Conservation (phyloP, 768 basidiomycete species). For the Hirschioporus abietinus region DNA sequence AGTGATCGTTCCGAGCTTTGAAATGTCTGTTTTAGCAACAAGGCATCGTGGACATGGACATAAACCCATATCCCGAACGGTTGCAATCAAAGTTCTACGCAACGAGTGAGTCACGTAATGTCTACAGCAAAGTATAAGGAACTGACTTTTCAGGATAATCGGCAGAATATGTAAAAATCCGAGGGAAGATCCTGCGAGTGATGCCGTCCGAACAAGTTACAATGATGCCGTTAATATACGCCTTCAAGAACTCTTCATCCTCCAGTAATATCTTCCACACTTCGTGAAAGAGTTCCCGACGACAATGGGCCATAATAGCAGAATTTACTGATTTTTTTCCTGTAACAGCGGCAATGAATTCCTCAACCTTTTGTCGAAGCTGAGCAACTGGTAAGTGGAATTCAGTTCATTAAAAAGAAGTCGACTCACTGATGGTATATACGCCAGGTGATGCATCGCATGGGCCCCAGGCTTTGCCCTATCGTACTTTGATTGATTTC, state of each 20-base stretch:
- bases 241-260: conserved; percentile 14
- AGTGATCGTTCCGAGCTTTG: conserved; percentile 9
- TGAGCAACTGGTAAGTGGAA: not conserved
- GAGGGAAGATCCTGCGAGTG: conserved; percentile 10
- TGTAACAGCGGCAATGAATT: not conserved
- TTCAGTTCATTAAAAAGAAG: not conserved
- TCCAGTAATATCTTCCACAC: conserved; percentile 14
- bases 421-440: conserved; percentile 16
- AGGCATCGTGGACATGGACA: conserved; percentile 21
- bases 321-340: not conserved
- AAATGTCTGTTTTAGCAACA: conserved; percentile 10
- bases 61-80: conserved; percentile 15
- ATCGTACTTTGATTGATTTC: conserved; percentile 20
- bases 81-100: conserved; percentile 16
- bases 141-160: conserved; percentile 24
- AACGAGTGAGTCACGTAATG: not conserved
- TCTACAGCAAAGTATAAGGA: not conserved
- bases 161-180: conserved; percentile 16
- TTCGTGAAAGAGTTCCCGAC: conserved; percentile 19
- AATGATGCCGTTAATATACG: conserved; percentile 16
- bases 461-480: conserved; percentile 8
- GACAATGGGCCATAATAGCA: conserved; percentile 13
- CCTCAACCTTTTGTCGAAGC: not conserved
- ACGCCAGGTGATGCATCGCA: conserved; percentile 19
- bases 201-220: conserved; percentile 12